Percentiles rank a stretch among this genome's conserved stretches.
These are phyloP conservation scores for Suhomyces wounanorum DNA, from an alignment of 1,139 yeast genomes.

Conservation along the genomic window DNA sequence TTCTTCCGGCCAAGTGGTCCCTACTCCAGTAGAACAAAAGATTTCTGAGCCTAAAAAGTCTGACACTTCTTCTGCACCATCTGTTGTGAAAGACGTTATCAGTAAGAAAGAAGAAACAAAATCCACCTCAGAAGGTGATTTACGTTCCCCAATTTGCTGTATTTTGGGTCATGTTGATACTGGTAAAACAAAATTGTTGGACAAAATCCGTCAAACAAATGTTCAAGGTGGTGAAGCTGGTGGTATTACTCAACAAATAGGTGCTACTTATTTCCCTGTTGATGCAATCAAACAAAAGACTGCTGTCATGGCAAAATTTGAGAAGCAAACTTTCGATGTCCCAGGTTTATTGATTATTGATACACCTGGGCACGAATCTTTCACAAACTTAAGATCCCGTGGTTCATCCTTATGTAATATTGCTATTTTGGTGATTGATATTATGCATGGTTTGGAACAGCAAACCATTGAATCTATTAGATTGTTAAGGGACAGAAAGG, in stretches of 20 bases:
- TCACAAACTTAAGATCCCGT: constrained; percentile 95
- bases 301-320: constrained; percentile 83
- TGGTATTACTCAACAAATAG: constrained; percentile 99
- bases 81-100: constrained; percentile 33
- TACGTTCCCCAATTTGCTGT: constrained; percentile 99
- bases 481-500: constrained; percentile 91
- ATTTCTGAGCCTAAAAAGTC: constrained; percentile 9
- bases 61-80: constrained; percentile 17
- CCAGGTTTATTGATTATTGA: constrained; percentile 97
- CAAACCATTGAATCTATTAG: constrained; percentile 94
- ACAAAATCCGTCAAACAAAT: constrained; percentile 96
- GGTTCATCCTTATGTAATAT: constrained; percentile 99
- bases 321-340: constrained; percentile 84
- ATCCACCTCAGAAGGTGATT: constrained; percentile 42
- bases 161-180: constrained; percentile 99
- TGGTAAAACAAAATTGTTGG: constrained; percentile 95
- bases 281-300: constrained; percentile 91
- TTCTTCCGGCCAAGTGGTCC: neutral
- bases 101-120: constrained; percentile 27
- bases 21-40: neutral
- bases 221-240: constrained; percentile 99
- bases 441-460: constrained; percentile 98
- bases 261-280: constrained; percentile 99
- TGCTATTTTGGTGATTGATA: constrained; percentile 96
- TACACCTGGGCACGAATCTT: constrained; percentile 99